Evolutionary conservation across 306 rosid genomes (phyloP), one percentile per base, ranked within the genome.

Genomic region (Sindora glabra): DNA sequence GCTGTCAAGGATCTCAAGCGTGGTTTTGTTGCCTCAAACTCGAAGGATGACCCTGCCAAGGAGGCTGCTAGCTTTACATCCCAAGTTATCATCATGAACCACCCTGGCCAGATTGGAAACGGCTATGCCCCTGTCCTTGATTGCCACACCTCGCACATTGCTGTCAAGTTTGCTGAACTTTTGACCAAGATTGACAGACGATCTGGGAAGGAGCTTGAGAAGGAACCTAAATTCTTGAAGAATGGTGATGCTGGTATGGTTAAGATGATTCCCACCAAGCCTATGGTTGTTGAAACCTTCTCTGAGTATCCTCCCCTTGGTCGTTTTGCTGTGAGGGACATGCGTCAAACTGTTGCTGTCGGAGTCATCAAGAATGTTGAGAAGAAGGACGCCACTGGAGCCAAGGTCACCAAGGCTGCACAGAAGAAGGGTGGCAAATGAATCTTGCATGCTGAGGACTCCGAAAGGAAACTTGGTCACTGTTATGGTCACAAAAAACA

Each of bases 91-190:
- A n/a, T n/a, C n/a, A n/a, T n/a, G n/a, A n/a, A n/a, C n/a, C n/a
- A n/a, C n/a, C n/a, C n/a, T n/a, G n/a, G n/a, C n/a, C n/a, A n/a
- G n/a, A n/a, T n/a, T n/a, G n/a, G n/a, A n/a, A n/a, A n/a, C n/a
- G n/a, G n/a, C n/a, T n/a, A 79, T 22, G 81, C 81, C 13, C 81
- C 85, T 5, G 81, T 80, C 21, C 76, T 80, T 0, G 85, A 80
- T 4, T 80, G 85, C 70, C 86, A 80, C 86, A 80, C 86, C 2
- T 79, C 73, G 3, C 85, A 76, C 79, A 80, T 80, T 73, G 86
- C 86, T 1, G 82, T 80, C 1, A 76, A 80, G 74, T 76, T 80
- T 14, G 59, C 75, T 11, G 82, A 80, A 12, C 32, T 80, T 10
- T 3, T 64, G 15, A 80, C 82, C 59, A 80, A 80, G 77, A 80